phyloP scores from a whole-genome alignment of 768 basidiomycete genomes.

The Sistotremastrum niveocremeum region DNA sequence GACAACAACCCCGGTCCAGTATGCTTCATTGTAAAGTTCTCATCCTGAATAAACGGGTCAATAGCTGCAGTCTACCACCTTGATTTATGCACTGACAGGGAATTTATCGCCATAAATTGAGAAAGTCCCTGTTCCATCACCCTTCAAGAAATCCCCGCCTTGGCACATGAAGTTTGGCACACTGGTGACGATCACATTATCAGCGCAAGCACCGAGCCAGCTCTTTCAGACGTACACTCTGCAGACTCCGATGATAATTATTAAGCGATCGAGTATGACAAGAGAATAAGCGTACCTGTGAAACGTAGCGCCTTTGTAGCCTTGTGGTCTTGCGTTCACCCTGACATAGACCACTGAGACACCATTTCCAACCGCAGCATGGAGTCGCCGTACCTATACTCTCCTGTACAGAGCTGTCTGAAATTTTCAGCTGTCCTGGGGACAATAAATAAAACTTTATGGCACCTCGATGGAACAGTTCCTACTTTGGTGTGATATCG shows the following conservation, averaged over 20 bases:
- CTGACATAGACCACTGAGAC: constrained; percentile 23
- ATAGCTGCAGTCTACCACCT: not conserved
- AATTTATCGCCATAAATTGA: constrained; percentile 97
- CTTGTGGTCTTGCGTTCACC: constrained; percentile 75
- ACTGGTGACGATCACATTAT: constrained; percentile 22
- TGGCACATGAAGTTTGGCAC: constrained; percentile 96
- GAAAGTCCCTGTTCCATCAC: constrained; percentile 90
- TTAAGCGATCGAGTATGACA: constrained; percentile 7
- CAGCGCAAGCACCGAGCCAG: constrained; percentile 1
- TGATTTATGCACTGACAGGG: constrained; percentile 36
- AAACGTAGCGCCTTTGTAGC: constrained; percentile 85
- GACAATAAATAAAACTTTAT: constrained; percentile 1
- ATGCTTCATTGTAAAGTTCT: constrained; percentile 91
- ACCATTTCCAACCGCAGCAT: not conserved
- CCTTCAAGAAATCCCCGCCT: constrained; percentile 91
- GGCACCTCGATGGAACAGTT: not conserved
- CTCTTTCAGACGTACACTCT: constrained; percentile 51
- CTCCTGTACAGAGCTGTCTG: constrained; percentile 94
- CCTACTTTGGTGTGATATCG: constrained; percentile 90
- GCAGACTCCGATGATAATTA: constrained; percentile 5
- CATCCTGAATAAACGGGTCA: constrained; percentile 42
- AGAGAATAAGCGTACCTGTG: constrained; percentile 52
- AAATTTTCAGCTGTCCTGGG: constrained; percentile 94
- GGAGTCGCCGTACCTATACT: constrained; percentile 52
- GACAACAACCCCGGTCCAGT: constrained; percentile 74